Conservation (phyloP, 768 basidiomycete genomes). For the Agaricus blazei region DNA sequence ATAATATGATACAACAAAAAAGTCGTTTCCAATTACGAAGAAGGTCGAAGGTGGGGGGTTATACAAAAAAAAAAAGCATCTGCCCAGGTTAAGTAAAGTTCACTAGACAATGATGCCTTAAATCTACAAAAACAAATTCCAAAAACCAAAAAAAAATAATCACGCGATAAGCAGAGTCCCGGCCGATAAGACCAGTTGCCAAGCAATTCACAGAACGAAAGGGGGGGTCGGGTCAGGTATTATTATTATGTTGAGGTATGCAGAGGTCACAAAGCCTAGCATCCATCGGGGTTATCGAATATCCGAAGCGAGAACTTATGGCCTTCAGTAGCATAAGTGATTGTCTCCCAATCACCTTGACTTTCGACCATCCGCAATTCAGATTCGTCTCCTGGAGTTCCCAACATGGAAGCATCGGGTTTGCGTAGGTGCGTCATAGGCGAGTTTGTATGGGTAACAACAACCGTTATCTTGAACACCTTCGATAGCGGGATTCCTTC, state of each 20-base stretch:
- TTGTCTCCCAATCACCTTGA: constrained; percentile 58
- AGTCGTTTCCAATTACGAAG: constrained; percentile 1
- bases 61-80: not conserved
- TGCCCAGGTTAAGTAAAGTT: constrained; percentile 1
- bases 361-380: constrained; percentile 45
- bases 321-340: constrained; percentile 35
- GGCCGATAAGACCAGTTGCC: too few relatives aligned
- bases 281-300: constrained; percentile 28
- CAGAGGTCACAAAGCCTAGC: not conserved
- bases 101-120: not conserved
- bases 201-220: too few relatives aligned
- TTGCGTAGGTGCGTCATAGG: constrained; percentile 6
- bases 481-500: constrained; percentile 50
- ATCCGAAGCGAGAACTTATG: constrained; percentile 57
- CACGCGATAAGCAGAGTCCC: too few relatives aligned
- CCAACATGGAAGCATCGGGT: constrained; percentile 21
- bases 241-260: too few relatives aligned
- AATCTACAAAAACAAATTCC: not conserved
- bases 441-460: constrained; percentile 23
- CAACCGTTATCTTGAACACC: constrained; percentile 50
- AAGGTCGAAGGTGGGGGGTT: constrained; percentile 1
- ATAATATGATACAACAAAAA: not conserved
- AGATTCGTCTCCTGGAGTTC: constrained; percentile 25
- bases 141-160: not conserved
- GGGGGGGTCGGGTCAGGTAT: too few relatives aligned